phyloP scores from a whole-genome alignment of 2,329 filamentous ascomycete species.

The Nigrospora osmanthi region DNA sequence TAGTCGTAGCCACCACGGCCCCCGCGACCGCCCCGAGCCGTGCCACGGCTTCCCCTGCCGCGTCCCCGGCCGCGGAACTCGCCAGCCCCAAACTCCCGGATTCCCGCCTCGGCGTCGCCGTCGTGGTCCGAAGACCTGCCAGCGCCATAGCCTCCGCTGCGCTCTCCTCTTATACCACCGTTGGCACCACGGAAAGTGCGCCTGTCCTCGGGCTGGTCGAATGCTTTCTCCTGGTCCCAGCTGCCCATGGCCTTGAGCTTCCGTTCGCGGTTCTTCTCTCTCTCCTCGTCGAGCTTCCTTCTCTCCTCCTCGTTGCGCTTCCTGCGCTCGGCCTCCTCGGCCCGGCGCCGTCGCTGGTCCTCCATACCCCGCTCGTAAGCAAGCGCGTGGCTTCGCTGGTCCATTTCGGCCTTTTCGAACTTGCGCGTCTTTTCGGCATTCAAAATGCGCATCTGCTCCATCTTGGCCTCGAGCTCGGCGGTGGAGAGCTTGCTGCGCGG shows the following conservation, averaged over 20 bases:
- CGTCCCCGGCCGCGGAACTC: constrained; percentile 24
- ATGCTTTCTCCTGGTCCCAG: constrained; percentile 53
- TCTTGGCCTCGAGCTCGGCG: constrained; percentile 48
- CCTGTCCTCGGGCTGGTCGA: constrained; percentile 31
- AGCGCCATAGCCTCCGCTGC: constrained; percentile 28
- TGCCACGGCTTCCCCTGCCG: constrained; percentile 21
- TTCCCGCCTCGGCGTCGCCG: constrained; percentile 14
- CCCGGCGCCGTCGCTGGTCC: constrained; percentile 42
- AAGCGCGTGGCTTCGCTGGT: constrained; percentile 46
- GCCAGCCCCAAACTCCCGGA: constrained; percentile 18
- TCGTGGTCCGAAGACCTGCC: constrained; percentile 33
- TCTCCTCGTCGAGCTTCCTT: constrained; percentile 48
- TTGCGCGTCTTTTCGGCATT: constrained; percentile 50
- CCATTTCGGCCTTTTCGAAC: constrained; percentile 49
- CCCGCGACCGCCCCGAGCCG: constrained; percentile 16
- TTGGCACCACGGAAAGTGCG: constrained; percentile 30
- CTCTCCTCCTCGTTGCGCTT: constrained; percentile 44
- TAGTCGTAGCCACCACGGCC: constrained; percentile 22
- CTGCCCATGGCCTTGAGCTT: constrained; percentile 52
- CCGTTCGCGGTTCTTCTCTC: constrained; percentile 50
- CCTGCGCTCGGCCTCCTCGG: constrained; percentile 44
- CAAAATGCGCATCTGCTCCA: constrained; percentile 53
- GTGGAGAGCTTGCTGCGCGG: constrained; percentile 55
- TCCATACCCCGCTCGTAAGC: constrained; percentile 48
- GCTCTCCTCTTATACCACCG: constrained; percentile 30